These are phyloP conservation scores for Sporothrix phasma DNA, from an alignment of 2,329 filamentous ascomycete genomes.

Conservation along the genomic window DNA sequence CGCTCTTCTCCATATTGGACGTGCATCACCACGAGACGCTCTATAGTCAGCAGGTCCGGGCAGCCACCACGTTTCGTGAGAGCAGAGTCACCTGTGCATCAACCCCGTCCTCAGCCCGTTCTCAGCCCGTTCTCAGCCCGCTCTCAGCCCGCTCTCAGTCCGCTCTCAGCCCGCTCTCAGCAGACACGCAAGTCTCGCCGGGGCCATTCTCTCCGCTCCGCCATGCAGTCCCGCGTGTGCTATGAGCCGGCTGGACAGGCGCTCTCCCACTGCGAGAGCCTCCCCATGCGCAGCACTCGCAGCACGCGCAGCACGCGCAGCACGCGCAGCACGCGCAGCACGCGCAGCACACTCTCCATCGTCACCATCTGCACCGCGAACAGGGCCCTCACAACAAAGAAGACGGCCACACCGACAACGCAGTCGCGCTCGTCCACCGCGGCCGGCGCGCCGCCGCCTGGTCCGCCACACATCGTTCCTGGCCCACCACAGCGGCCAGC, in stretches of 20 bases:
- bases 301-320: background rate
- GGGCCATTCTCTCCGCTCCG: no score
- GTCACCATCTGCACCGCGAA: background rate
- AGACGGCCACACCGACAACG: background rate
- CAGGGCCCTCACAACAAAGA: background rate
- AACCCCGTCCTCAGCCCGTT: no score
- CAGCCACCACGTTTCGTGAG: background rate
- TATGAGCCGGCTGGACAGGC: background rate
- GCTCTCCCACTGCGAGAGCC: background rate
- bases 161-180: no score
- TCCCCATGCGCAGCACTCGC: background rate
- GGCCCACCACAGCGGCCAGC: background rate
- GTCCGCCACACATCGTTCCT: background rate
- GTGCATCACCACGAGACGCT: background rate
- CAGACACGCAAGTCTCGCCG: no score
- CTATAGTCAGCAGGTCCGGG: no score
- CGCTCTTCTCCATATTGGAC: background rate
- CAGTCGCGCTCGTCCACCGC: no score
- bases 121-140: no score
- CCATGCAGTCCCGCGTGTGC: background rate
- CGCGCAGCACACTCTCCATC: background rate
- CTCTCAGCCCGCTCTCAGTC: no score
- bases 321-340: background rate
- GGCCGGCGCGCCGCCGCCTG: no score
- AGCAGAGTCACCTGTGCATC: background rate